phyloP scores from a whole-genome alignment of 2,329 filamentous ascomycete species.

The Aspergillus sp. region DNA sequence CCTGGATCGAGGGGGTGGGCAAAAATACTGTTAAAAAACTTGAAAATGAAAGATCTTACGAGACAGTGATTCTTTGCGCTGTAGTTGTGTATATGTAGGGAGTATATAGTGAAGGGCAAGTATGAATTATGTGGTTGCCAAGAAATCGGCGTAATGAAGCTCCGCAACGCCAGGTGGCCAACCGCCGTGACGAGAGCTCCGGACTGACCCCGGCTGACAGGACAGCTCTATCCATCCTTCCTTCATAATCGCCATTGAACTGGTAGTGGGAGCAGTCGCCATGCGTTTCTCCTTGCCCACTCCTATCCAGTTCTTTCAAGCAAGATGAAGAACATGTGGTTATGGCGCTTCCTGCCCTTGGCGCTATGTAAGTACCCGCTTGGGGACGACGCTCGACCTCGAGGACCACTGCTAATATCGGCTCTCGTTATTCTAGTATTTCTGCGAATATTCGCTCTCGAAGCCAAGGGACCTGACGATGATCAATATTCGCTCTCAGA shows the following conservation, averaged over 20 bases:
- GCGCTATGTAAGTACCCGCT: conserved; percentile 32
- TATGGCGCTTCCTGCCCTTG: conserved; percentile 33
- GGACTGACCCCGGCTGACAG: conserved; percentile 1
- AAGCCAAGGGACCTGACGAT: conserved; percentile 20
- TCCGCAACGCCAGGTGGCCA: conserved; percentile 42
- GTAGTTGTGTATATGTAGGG: background rate
- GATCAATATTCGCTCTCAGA: conserved; percentile 19
- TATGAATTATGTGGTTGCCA: background rate
- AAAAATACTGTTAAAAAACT: conserved; percentile 16
- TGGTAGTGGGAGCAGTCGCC: conserved; percentile 24
- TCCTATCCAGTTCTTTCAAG: conserved; percentile 20
- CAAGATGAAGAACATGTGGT: conserved; percentile 36
- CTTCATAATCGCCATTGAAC: background rate
- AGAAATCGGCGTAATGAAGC: conserved; percentile 35
- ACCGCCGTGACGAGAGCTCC: conserved; percentile 12
- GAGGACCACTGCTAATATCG: background rate
- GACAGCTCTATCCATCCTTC: background rate
- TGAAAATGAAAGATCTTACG: conserved; percentile 15
- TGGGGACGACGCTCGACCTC: background rate
- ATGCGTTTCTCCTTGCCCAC: conserved; percentile 32
- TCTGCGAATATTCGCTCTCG: conserved; percentile 30
- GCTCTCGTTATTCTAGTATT: conserved; percentile 26
- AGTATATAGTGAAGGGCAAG: background rate
- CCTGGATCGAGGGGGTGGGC: conserved; percentile 12
- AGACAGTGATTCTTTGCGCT: background rate